Base-by-base conservation (phyloP, 805 yeast genomes). In the Metschnikowia vanudenii region DNA sequence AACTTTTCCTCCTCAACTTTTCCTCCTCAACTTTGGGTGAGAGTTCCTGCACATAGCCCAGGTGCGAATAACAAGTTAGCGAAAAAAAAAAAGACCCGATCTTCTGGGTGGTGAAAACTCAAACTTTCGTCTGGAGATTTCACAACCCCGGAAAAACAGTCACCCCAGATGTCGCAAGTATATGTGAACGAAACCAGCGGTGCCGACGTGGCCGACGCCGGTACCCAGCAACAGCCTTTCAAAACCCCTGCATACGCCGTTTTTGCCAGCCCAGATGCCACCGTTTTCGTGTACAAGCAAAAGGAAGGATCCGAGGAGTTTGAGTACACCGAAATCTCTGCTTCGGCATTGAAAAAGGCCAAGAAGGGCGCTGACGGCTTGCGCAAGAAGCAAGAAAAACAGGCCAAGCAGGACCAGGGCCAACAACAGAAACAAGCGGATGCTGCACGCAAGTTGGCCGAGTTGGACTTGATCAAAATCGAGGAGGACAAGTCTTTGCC, bases 311-410 rank as follows among this genome's bases (percentile, higher is more conserved):
- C 62, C 7, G 34, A 18, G 31, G 74, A 71, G 53, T 80, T 76
- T 34, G 82, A 69, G 26, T 92, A 79, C 63, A 79, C 73, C 56
- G 92, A 85, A 59, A 91, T 95, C 62, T 75, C 90, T 14, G 89
- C 96, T 4, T 83, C 95, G 43, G 97, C 96, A 6, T 72, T 92
- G 63, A 94, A 94, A 74, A 94, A 92, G 72, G 97, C 98, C 58
- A 88, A 88, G 69, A 94, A 94, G 68, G 97, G 96, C 50, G 94
- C 86, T 47, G 97, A 91, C 29, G 92, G 96, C 4, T 73, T 94
- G 53, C 88, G 81, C 70, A 92, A 91, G 74, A 86, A 84, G 67
- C 79, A 74, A 43, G 89, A 82, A 52, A 85, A 85, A 71, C 80
- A 79, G 39, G 75, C 81, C 57, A 76, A 77, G 60, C 61, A 76